Evolutionary conservation across 75 land plant genomes (phyloP).

Genomic region (Pinus albicaulis): DNA sequence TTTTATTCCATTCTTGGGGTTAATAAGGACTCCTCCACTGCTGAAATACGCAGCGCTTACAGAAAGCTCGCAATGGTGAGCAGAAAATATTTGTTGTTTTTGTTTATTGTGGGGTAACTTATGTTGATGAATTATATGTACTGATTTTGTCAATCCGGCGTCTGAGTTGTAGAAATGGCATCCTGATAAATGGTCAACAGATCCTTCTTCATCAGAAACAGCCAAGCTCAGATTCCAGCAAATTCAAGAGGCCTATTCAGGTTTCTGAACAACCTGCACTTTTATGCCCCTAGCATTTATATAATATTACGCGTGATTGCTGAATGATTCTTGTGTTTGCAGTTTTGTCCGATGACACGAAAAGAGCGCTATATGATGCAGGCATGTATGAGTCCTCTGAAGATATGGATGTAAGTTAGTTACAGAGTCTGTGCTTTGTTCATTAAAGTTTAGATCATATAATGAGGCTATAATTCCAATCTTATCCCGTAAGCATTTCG

Average conservation of each 20-base stretch:
- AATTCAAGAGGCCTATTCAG: constrained; percentile 76
- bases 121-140: not conserved
- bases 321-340: constrained; percentile 3
- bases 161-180: constrained; percentile 57
- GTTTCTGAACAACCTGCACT: constrained; percentile 4
- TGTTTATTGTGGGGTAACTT: not conserved
- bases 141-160: not conserved
- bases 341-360: constrained; percentile 63
- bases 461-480: no score
- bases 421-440: not conserved
- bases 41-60: constrained; percentile 4
- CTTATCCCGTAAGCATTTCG: no score
- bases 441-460: no score
- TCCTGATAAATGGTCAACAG: constrained; percentile 59
- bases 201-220: constrained; percentile 30
- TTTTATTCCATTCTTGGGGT: not conserved
- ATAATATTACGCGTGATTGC: not conserved
- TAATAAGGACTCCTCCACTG: not conserved
- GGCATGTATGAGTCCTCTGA: constrained; percentile 57
- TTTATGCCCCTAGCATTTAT: not conserved
- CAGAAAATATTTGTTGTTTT: not conserved
- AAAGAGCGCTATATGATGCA: constrained; percentile 54
- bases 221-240: constrained; percentile 66
- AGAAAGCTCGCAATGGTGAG: constrained; percentile 8
- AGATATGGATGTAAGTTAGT: constrained; percentile 18